Evolutionary conservation across 768 basidiomycete species (phyloP).

Genomic region (Suillus subluteus): DNA sequence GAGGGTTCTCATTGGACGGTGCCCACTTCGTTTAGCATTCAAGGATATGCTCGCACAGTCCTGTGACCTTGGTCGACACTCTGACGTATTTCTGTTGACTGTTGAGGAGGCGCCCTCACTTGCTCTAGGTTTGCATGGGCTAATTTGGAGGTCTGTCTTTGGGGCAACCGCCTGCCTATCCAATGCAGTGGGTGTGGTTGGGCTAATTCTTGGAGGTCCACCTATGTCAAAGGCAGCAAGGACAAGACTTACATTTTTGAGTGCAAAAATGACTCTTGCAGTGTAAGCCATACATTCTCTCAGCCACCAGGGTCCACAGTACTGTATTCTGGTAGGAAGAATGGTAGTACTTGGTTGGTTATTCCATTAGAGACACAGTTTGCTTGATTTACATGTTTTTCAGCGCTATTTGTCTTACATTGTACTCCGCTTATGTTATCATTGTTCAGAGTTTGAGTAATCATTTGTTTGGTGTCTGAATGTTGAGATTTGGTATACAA

Average conservation of each 20-base stretch:
- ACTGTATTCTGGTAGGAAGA: not conserved
- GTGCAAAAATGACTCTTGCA: constrained; percentile 1
- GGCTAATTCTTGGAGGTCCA: not conserved
- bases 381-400: not conserved
- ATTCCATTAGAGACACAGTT: not conserved
- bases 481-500: not conserved
- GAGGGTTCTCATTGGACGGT: not conserved
- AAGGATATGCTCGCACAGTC: not conserved
- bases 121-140: not conserved
- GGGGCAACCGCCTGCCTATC: constrained; percentile 5
- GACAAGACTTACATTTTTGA: not conserved
- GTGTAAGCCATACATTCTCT: not conserved
- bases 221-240: not conserved
- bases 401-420: not conserved
- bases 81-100: not conserved
- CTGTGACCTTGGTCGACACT: not conserved
- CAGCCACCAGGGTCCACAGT: not conserved
- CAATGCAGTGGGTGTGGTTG: constrained; percentile 8
- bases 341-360: constrained; percentile 1
- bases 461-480: not conserved
- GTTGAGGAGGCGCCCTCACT: not conserved
- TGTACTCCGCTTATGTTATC: not conserved
- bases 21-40: not conserved
- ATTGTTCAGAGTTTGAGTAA: not conserved
- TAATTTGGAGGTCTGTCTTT: not conserved